phyloP scores from a whole-genome alignment of 148 eudicot species.

The Nepenthes mirabilis region DNA sequence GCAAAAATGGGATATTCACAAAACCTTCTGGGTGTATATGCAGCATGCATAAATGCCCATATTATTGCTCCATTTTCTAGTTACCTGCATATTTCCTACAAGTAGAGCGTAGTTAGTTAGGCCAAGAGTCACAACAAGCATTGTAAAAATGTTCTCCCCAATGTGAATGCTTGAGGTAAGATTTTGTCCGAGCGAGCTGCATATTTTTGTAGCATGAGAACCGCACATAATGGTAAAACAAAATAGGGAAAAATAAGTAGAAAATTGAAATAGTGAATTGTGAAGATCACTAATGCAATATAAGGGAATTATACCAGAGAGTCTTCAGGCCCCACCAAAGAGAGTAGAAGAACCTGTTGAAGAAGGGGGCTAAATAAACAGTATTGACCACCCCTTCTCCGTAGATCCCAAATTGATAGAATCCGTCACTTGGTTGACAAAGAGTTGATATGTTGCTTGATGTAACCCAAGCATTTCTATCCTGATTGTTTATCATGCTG shows the following conservation, averaged over 20 bases:
- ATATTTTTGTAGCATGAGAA: not conserved
- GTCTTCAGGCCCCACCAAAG: slow-evolving; percentile 12
- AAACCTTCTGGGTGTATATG: too few relatives aligned
- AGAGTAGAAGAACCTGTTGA: slow-evolving; percentile 5
- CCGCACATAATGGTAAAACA: not conserved
- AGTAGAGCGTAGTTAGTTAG: slow-evolving; percentile 14
- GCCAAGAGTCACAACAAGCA: slow-evolving; percentile 11
- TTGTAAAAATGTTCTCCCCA: slow-evolving; percentile 12
- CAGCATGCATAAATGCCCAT: too few relatives aligned
- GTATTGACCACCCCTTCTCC: not conserved
- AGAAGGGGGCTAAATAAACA: slow-evolving; percentile 8
- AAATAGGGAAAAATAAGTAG: not conserved
- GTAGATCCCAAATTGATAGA: slow-evolving; percentile 13
- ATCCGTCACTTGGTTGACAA: slow-evolving; percentile 7
- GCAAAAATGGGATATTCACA: too few relatives aligned
- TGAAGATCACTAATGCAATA: not conserved
- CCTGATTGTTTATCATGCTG: not conserved
- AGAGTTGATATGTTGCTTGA: slow-evolving; percentile 9
- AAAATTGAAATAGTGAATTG: not conserved
- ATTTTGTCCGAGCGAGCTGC: slow-evolving; percentile 16
- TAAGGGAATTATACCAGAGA: slow-evolving; percentile 7
- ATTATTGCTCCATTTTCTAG: not conserved
- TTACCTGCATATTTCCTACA: slow-evolving; percentile 10
- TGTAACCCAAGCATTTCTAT: slow-evolving; percentile 8
- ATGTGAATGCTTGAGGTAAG: slow-evolving; percentile 8